These are phyloP conservation scores for Phylloporus arenicola DNA, from an alignment of 768 basidiomycete genomes.

Conservation along the genomic window DNA sequence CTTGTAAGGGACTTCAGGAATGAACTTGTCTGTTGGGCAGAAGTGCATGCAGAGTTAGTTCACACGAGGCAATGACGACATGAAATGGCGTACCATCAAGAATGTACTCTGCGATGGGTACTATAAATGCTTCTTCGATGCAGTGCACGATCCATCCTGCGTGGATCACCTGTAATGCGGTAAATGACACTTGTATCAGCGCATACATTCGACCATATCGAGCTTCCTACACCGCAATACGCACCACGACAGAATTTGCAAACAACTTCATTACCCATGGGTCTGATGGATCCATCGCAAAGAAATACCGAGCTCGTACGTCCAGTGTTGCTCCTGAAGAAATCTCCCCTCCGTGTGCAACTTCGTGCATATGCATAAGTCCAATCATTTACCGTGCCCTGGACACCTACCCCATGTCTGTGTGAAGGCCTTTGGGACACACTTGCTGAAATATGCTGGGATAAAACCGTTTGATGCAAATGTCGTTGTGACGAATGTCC, in stretches of 20 bases:
- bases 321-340: slow-evolving; percentile 9
- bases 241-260: slow-evolving; percentile 26
- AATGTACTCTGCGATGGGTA: slow-evolving; percentile 25
- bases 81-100: slow-evolving; percentile 26
- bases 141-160: slow-evolving; percentile 30
- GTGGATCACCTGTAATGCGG: slow-evolving; percentile 23
- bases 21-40: slow-evolving; percentile 13
- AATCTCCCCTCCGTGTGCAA: slow-evolving; percentile 21
- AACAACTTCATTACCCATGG: slow-evolving; percentile 24
- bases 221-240: slow-evolving; percentile 2
- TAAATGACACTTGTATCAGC: neutral
- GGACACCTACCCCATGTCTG: slow-evolving; percentile 23
- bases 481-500: neutral
- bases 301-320: slow-evolving; percentile 24
- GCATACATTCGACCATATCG: slow-evolving; percentile 7
- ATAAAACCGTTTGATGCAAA: neutral
- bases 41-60: slow-evolving; percentile 4
- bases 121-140: slow-evolving; percentile 20
- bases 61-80: neutral
- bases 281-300: slow-evolving; percentile 24
- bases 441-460: slow-evolving; percentile 27
- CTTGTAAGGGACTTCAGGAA: slow-evolving; percentile 17
- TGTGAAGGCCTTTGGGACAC: slow-evolving; percentile 16
- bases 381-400: neutral
- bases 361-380: slow-evolving; percentile 4